phyloP scores from a whole-genome alignment of 352 stramenopile species.

The Pythium guiyangense region DNA sequence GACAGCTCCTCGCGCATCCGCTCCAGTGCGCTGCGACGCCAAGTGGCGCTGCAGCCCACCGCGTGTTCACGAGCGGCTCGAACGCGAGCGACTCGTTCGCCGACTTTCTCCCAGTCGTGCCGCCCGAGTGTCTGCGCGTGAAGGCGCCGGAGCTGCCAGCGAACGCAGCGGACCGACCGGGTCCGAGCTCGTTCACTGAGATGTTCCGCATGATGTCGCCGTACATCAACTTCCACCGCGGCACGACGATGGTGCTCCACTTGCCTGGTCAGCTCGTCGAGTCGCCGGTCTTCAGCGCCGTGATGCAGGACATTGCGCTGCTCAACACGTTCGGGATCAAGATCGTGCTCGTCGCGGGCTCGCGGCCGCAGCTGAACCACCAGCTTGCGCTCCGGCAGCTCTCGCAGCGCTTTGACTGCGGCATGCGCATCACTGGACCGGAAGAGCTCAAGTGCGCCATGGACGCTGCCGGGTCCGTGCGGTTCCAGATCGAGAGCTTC shows the following conservation, averaged over 20 bases:
- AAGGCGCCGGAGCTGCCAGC: constrained; percentile 23
- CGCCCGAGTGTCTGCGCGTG: constrained; percentile 71
- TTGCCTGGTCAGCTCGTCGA: constrained; percentile 94
- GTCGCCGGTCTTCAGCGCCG: constrained; percentile 86
- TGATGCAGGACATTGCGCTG: constrained; percentile 95
- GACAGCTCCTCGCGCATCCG: neutral
- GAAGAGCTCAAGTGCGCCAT: constrained; percentile 92
- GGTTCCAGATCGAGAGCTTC: constrained; percentile 87
- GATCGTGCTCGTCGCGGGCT: constrained; percentile 94
- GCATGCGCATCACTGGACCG: constrained; percentile 89
- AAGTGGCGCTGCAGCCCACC: neutral
- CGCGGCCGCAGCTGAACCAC: constrained; percentile 92
- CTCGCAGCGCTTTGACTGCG: constrained; percentile 68
- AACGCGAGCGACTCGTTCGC: constrained; percentile 17
- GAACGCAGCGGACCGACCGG: constrained; percentile 15
- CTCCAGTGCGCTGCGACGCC: neutral
- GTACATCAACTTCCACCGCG: constrained; percentile 97
- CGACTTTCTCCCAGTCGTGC: constrained; percentile 72
- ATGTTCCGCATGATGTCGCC: constrained; percentile 96
- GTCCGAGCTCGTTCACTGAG: constrained; percentile 71
- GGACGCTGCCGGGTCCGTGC: constrained; percentile 90
- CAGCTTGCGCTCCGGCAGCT: constrained; percentile 79
- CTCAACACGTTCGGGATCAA: constrained; percentile 95
- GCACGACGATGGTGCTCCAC: constrained; percentile 94
- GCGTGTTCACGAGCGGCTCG: neutral